Conservation (phyloP, 306 rosid species). For the Cucurbita moschata region DNA sequence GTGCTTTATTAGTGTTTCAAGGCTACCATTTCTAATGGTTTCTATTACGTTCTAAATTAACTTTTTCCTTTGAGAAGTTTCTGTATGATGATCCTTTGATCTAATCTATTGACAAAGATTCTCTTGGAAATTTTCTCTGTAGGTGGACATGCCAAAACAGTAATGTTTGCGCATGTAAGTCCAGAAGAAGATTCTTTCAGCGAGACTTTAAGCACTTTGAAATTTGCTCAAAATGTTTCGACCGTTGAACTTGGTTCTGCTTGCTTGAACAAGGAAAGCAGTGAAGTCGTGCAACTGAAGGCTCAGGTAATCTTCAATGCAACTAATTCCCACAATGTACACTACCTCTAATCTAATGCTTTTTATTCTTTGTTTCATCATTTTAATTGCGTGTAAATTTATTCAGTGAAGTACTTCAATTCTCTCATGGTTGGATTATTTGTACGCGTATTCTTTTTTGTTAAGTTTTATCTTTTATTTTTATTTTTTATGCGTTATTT, state of each 20-base stretch:
- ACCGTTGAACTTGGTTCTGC: slow-evolving; percentile 84
- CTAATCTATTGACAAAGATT: slow-evolving; percentile 3
- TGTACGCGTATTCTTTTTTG: no score
- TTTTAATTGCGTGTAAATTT: no score
- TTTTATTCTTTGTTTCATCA: neutral
- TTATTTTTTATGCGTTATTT: neutral
- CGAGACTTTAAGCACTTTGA: slow-evolving; percentile 74
- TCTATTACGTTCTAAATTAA: neutral
- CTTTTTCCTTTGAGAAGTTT: neutral
- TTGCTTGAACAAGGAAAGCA: slow-evolving; percentile 56
- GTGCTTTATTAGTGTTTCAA: neutral
- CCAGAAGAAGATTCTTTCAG: slow-evolving; percentile 80
- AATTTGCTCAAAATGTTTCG: slow-evolving; percentile 88
- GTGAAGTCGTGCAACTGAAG: slow-evolving; percentile 68
- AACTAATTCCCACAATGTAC: neutral
- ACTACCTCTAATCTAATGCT: neutral
- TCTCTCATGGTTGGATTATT: neutral
- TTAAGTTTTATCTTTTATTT: no score
- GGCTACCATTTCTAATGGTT: no score
- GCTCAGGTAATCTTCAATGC: slow-evolving; percentile 42
- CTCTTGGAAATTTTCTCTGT: slow-evolving; percentile 11
- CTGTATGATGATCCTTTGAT: neutral
- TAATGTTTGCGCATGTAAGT: slow-evolving; percentile 94
- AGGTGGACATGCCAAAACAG: slow-evolving; percentile 95
- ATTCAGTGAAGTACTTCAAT: no score